A percentile compares a stretch with the other conserved stretches of the same genome.
phyloP scores from a whole-genome alignment of 2,329 filamentous ascomycete species.

The Cercospora sp. region DNA sequence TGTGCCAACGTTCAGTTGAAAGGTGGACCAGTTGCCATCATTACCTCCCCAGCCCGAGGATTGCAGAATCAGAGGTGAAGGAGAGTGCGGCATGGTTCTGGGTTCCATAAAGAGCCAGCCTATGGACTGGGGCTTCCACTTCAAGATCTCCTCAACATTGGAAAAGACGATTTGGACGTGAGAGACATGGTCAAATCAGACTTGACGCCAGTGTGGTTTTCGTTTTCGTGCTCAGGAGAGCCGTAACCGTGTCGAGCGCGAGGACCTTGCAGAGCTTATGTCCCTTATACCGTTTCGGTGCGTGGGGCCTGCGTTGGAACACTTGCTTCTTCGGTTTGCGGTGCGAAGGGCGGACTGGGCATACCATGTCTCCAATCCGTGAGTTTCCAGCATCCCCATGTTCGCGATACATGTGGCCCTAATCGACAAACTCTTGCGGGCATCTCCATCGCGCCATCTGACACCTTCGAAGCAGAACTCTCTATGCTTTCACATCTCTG shows the following conservation, averaged over 20 bases:
- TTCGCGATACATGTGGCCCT: not conserved
- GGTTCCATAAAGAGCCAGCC: not conserved
- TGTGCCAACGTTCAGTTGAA: constrained; percentile 12
- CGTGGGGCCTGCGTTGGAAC: not conserved
- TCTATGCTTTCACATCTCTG: not conserved
- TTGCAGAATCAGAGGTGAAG: not conserved
- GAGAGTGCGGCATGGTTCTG: not conserved
- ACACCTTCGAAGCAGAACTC: not conserved
- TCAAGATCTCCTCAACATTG: not conserved
- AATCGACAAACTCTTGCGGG: not conserved
- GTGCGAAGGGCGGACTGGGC: not conserved
- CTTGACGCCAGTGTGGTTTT: not conserved
- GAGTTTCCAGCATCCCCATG: not conserved
- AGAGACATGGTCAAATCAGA: not conserved
- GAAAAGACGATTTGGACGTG: not conserved
- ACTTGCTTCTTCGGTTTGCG: not conserved
- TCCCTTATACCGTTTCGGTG: not conserved
- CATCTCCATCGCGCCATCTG: not conserved
- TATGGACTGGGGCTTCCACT: not conserved
- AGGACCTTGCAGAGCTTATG: not conserved
- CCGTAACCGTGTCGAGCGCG: not conserved
- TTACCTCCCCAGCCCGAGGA: constrained; percentile 15
- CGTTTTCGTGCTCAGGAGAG: not conserved
- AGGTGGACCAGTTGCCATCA: constrained; percentile 24
- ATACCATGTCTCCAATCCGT: not conserved